A percentile compares a stretch with the other conserved stretches of the same genome.
These are phyloP conservation scores for Polyporus arcularius DNA, from an alignment of 768 basidiomycete genomes.

Conservation along the genomic window DNA sequence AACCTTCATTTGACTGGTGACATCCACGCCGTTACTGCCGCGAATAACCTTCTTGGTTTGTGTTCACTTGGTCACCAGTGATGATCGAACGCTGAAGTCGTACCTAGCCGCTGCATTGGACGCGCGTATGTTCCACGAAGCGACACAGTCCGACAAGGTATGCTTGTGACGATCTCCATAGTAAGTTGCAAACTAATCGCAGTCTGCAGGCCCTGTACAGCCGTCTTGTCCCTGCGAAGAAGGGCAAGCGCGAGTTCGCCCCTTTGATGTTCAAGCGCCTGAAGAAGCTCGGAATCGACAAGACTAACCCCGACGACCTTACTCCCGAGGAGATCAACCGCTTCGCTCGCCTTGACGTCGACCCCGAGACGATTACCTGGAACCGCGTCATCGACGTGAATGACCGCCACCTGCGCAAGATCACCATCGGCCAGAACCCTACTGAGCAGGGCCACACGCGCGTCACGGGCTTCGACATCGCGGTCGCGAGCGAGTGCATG, in stretches of 20 bases:
- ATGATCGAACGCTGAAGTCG: slow-evolving; percentile 7
- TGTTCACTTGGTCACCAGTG: background rate
- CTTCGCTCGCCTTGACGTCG: slow-evolving; percentile 92
- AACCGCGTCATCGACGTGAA: slow-evolving; percentile 97
- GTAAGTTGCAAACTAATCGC: background rate
- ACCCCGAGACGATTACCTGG: slow-evolving; percentile 93
- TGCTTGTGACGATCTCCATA: background rate
- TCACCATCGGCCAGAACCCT: slow-evolving; percentile 86
- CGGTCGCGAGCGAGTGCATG: slow-evolving; percentile 98
- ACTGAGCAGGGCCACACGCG: slow-evolving; percentile 91
- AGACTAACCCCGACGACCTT: slow-evolving; percentile 89
- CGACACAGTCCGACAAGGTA: slow-evolving; percentile 91
- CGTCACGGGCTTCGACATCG: slow-evolving; percentile 92
- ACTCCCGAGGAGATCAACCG: slow-evolving; percentile 89
- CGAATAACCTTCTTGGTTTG: slow-evolving; percentile 91
- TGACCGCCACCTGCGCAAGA: slow-evolving; percentile 93
- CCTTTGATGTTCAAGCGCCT: slow-evolving; percentile 96
- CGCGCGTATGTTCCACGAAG: slow-evolving; percentile 97
- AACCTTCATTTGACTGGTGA: slow-evolving; percentile 96
- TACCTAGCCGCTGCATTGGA: slow-evolving; percentile 87
- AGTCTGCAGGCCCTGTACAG: slow-evolving; percentile 70
- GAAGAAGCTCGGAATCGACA: slow-evolving; percentile 92
- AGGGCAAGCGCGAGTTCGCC: slow-evolving; percentile 92
- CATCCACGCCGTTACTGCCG: slow-evolving; percentile 96
- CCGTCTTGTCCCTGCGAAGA: slow-evolving; percentile 89